A percentile compares a stretch with the other conserved stretches of the same genome.
phyloP scores from a whole-genome alignment of 345 rosid species.

The Salix caprea region DNA sequence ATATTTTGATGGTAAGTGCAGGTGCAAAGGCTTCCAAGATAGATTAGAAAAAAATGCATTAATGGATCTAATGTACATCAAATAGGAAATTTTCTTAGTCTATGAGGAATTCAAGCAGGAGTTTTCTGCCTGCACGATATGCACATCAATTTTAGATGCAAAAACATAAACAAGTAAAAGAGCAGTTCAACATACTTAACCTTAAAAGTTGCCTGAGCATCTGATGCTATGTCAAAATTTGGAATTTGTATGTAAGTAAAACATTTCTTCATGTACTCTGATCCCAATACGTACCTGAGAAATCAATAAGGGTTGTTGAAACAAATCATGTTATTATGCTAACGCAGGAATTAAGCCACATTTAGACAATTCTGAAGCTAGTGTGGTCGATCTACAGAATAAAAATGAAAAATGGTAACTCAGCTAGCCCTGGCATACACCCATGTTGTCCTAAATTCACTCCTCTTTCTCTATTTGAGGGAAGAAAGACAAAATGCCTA shows the following conservation, averaged over 20 bases:
- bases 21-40: background rate
- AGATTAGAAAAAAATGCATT: background rate
- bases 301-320: conserved; percentile 2
- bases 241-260: conserved; percentile 41
- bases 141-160: background rate
- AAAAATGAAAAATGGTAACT: background rate
- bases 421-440: background rate
- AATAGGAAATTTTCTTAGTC: background rate
- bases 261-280: conserved; percentile 40
- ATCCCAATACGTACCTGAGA: conserved; percentile 41
- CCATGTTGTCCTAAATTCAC: background rate
- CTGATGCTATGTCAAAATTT: conserved; percentile 47
- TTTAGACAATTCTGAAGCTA: background rate
- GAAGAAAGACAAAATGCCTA: background rate
- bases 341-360: background rate
- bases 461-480: background rate
- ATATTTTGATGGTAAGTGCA: background rate
- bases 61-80: background rate
- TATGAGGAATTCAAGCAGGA: background rate
- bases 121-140: background rate
- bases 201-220: conserved; percentile 47
- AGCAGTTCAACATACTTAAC: conserved; percentile 20
- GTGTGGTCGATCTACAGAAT: background rate
- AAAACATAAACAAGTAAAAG: background rate
- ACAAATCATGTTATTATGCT: background rate